These are phyloP conservation scores for Rhododendron griersonianum DNA, from an alignment of 148 eudicot genomes.

Conservation along the genomic window DNA sequence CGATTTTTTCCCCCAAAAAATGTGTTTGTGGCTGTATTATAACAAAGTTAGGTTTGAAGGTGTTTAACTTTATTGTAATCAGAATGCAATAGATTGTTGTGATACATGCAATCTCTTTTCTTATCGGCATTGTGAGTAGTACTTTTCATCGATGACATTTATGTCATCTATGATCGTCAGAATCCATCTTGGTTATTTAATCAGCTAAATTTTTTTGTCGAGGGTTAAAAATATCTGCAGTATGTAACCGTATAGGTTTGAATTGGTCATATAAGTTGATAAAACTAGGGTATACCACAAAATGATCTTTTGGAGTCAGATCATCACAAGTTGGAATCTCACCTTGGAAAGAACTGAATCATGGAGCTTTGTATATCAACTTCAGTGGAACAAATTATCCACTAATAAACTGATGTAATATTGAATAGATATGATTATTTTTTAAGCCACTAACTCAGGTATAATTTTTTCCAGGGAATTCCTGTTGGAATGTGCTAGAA, in stretches of 20 bases:
- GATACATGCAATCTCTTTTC: not conserved
- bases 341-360: not conserved
- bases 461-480: conserved; percentile 47
- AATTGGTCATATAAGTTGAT: not conserved
- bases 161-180: not conserved
- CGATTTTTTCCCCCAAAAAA: not conserved
- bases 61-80: not conserved
- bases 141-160: not conserved
- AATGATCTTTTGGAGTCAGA: not conserved
- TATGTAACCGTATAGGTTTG: not conserved
- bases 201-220: not conserved
- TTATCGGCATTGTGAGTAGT: not conserved
- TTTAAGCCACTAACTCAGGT: not conserved
- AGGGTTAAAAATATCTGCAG: not conserved
- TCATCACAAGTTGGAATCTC: not conserved
- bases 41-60: not conserved
- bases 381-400: not conserved
- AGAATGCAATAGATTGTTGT: not conserved
- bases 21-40: not conserved
- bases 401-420: not conserved
- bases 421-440: not conserved
- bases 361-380: not conserved
- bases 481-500: conserved; percentile 69
- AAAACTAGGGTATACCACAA: not conserved
- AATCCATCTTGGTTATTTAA: not conserved